Evolutionary conservation across 768 basidiomycete genomes (phyloP).

Genomic region (Panellus pusillus): DNA sequence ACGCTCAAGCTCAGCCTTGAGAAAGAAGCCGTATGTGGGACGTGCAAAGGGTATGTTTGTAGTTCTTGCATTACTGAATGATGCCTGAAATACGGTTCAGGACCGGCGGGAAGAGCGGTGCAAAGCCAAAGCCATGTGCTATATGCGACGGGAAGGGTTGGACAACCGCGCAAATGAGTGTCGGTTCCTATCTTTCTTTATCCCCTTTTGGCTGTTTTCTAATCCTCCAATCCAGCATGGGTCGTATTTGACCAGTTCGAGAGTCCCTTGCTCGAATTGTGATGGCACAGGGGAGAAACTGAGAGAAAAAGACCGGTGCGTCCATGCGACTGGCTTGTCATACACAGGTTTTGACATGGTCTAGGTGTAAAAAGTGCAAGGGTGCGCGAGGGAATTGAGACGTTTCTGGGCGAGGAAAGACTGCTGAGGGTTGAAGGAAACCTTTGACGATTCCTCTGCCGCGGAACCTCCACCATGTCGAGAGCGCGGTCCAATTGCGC

Average conservation of each 20-base stretch:
- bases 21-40: constrained; percentile 73
- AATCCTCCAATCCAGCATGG: constrained; percentile 35
- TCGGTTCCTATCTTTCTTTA: constrained; percentile 20
- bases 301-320: constrained; percentile 81
- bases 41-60: constrained; percentile 71
- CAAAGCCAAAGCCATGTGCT: constrained; percentile 82
- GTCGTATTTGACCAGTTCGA: constrained; percentile 43
- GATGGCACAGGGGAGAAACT: constrained; percentile 67
- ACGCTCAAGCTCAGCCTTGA: constrained; percentile 87
- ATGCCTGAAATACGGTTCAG: constrained; percentile 46
- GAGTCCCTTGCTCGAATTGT: constrained; percentile 68
- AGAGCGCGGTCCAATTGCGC: no score
- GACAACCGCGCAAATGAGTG: constrained; percentile 59
- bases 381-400: no score
- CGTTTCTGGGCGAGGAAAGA: no score
- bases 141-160: constrained; percentile 86
- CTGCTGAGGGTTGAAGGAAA: no score
- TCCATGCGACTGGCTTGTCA: constrained; percentile 1
- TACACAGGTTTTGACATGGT: neutral
- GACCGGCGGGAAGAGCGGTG: constrained; percentile 76
- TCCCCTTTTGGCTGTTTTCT: neutral
- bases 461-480: no score
- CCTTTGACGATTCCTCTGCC: no score
- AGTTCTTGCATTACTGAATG: neutral
- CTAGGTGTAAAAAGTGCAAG: constrained; percentile 94